A percentile compares a stretch with the other conserved stretches of the same genome.
Evolutionary conservation across 768 basidiomycete species (phyloP).

Genomic region (Agaricus blazei): DNA sequence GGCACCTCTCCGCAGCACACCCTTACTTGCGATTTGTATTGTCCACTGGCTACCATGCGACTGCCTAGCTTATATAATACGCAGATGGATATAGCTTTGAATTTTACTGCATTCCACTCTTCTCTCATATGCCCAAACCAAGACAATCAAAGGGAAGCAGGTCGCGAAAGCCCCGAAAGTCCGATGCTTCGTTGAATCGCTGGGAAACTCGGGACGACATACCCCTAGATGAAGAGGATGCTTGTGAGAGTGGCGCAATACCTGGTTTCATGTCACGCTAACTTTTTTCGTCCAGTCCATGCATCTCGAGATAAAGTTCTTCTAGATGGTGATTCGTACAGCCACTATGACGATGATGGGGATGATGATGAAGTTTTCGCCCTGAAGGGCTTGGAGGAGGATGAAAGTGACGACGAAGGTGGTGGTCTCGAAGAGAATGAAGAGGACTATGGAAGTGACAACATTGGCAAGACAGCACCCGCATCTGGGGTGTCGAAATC

Average conservation of each 20-base stretch:
- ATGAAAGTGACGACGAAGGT: slow-evolving; percentile 40
- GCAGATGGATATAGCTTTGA: background rate
- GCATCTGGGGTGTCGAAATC: slow-evolving; percentile 19
- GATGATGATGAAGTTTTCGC: slow-evolving; percentile 84
- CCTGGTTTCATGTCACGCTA: background rate
- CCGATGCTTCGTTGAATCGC: slow-evolving; percentile 49
- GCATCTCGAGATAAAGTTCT: slow-evolving; percentile 70
- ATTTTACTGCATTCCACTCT: background rate
- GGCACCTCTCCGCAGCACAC: too few species aligned
- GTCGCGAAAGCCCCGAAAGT: slow-evolving; percentile 44
- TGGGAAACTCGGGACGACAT: slow-evolving; percentile 70
- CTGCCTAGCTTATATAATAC: slow-evolving; percentile 3
- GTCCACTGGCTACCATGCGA: too few species aligned
- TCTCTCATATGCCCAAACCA: slow-evolving; percentile 39
- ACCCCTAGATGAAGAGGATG: slow-evolving; percentile 73
- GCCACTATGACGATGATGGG: slow-evolving; percentile 43
- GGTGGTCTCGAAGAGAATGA: slow-evolving; percentile 25
- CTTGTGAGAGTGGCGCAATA: slow-evolving; percentile 45
- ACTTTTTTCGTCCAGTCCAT: slow-evolving; percentile 48
- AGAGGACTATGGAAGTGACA: slow-evolving; percentile 29
- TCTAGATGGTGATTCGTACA: slow-evolving; percentile 51
- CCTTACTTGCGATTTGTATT: too few species aligned
- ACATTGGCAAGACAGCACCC: slow-evolving; percentile 31
- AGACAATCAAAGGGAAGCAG: slow-evolving; percentile 31
- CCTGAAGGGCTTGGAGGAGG: slow-evolving; percentile 52